phyloP scores from a whole-genome alignment of 1,284 basidiomycete species.

The Lentinula novae-zelandiae region DNA sequence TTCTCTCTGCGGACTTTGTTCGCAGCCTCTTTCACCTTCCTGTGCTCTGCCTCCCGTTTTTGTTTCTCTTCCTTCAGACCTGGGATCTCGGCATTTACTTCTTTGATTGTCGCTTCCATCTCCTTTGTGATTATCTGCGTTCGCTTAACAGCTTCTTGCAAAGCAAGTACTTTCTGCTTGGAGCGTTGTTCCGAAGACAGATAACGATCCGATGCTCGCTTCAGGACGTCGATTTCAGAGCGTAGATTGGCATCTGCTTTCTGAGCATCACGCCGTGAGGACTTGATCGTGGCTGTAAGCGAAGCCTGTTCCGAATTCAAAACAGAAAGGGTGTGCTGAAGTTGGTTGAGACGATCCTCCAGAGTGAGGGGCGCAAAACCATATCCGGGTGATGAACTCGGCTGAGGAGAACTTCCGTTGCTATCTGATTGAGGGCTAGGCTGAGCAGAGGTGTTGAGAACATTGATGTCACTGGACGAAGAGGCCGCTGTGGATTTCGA shows the following conservation, averaged over 20 bases:
- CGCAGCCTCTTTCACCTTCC: constrained; percentile 40
- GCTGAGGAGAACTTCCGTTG: background rate
- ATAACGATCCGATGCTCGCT: constrained; percentile 69
- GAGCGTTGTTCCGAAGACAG: constrained; percentile 59
- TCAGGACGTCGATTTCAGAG: constrained; percentile 71
- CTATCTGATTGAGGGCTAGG: constrained; percentile 8
- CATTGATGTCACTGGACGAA: background rate
- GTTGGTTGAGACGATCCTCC: constrained; percentile 60
- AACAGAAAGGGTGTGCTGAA: constrained; percentile 53
- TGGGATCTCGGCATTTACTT: constrained; percentile 51
- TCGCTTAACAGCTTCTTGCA: constrained; percentile 74
- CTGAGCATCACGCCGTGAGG: constrained; percentile 67
- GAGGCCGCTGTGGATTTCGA: background rate
- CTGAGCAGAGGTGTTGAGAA: background rate
- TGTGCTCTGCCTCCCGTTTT: constrained; percentile 46
- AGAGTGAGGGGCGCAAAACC: constrained; percentile 30
- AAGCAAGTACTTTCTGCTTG: constrained; percentile 69
- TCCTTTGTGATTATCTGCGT: constrained; percentile 56
- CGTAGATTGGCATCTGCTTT: constrained; percentile 70
- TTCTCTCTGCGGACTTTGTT: constrained; percentile 38
- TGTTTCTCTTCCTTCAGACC: constrained; percentile 38
- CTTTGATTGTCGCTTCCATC: constrained; percentile 44
- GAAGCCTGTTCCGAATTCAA: constrained; percentile 58
- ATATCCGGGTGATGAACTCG: constrained; percentile 3
- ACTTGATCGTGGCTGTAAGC: constrained; percentile 59